phyloP scores from a whole-genome alignment of 2,329 filamentous ascomycete genomes.

The Alternaria postmessia region DNA sequence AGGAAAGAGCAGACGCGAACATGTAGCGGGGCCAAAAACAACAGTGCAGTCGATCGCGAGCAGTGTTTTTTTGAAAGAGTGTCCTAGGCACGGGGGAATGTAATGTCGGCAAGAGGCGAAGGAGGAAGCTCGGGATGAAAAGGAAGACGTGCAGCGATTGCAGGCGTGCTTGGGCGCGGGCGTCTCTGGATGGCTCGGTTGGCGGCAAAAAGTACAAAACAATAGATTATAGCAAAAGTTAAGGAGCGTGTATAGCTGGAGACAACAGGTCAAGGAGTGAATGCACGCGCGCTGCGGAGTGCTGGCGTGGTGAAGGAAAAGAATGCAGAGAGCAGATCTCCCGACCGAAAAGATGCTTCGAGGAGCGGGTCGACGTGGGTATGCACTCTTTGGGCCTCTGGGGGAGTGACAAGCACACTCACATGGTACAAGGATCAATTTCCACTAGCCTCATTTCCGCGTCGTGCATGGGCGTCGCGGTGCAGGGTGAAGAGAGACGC shows the following conservation, averaged over 20 bases:
- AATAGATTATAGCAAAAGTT: conserved; percentile 28
- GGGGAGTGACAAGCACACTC: conserved; percentile 27
- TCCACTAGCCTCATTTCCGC: conserved; percentile 39
- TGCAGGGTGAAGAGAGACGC: conserved; percentile 12
- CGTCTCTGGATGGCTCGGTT: conserved; percentile 17
- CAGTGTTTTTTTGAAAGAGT: background rate
- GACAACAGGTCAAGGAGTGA: conserved; percentile 27
- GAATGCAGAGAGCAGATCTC: conserved; percentile 33
- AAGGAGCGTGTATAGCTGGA: conserved; percentile 37
- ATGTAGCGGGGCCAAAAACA: conserved; percentile 34
- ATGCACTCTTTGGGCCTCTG: conserved; percentile 25
- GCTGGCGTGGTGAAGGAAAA: conserved; percentile 27
- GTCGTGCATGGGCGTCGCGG: conserved; percentile 26
- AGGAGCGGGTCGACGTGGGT: conserved; percentile 24
- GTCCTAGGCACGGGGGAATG: conserved; percentile 6
- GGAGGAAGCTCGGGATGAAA: conserved; percentile 1
- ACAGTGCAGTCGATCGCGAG: background rate
- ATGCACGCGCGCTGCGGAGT: conserved; percentile 37
- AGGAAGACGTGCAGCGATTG: conserved; percentile 10
- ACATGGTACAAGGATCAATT: conserved; percentile 28
- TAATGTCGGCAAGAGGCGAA: conserved; percentile 2
- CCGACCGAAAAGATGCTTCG: conserved; percentile 28
- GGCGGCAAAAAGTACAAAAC: conserved; percentile 28
- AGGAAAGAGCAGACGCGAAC: conserved; percentile 31
- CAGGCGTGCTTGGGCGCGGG: conserved; percentile 3